Evolutionary conservation across 1,139 yeast species (phyloP), one percentile per base, ranked within the genome.

Genomic region (Sugiyamaella grinbergsii): DNA sequence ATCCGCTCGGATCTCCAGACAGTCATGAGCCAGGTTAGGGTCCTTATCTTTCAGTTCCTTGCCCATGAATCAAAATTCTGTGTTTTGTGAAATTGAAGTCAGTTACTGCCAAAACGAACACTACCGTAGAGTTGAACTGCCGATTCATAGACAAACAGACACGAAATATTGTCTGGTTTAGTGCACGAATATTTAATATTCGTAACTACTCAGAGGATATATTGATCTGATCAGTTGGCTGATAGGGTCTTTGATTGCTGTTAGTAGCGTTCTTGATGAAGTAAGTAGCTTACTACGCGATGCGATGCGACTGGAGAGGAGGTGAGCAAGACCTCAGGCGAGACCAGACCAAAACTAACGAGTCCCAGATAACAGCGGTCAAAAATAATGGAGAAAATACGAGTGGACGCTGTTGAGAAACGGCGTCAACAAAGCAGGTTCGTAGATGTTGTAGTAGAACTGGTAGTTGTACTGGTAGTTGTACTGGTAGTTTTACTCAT

Each of bases 391-490:
- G 78, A 74, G 49, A 62, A 72, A 51, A 67, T 75, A 47, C 73
- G 78, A 33, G 61, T 70, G 26, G 79, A 75, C 51, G 71, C 77
- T 26, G 69, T 76, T 32, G 79, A 75, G 49, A 68, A 70, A 55
- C 67, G 78, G 49, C 68, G 74, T 31, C 73, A 69, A 40, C 74
- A 69, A 31, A 70, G 76, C 54, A 53, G 72, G 62, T 67, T 62
- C 43, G 69, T 47, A 32, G 5, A 20, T 11, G 13, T 29, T 4
- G 13, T 34, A 16, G 18, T 22, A n/a, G 31, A 19, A 15, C 24
- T 23, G 34, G 39, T 16, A 3, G 37, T 5, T 4, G 6, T 3
- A 11, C 5, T 31, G n/a, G 34, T 5, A 15, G 15, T n/a, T n/a
- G n/a, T n/a, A n/a, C n/a, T n/a, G n/a, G n/a, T n/a, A n/a, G n/a